phyloP scores from a whole-genome alignment of 192 early-diverging fungal species.

The Podila epicladia region DNA sequence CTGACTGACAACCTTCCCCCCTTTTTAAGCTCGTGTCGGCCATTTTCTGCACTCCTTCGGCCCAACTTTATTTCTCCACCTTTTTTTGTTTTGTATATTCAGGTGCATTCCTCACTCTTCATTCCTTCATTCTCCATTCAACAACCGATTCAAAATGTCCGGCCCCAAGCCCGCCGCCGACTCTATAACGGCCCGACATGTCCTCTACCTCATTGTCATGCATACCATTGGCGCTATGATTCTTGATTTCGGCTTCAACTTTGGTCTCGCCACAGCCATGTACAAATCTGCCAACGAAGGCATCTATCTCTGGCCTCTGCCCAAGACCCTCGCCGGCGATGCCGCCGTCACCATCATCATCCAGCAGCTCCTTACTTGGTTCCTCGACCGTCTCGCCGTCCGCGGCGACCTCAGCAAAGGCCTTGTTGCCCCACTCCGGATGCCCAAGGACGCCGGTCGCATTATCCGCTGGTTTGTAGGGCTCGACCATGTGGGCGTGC shows the following conservation, averaged over 20 bases:
- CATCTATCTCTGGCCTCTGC: slow-evolving; percentile 18
- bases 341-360: slow-evolving; percentile 24
- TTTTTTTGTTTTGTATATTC: too few relatives aligned
- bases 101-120: too few relatives aligned
- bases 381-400: slow-evolving; percentile 27
- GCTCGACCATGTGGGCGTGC: not conserved
- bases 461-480: slow-evolving; percentile 24
- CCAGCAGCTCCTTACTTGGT: slow-evolving; percentile 19
- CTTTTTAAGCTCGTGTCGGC: too few relatives aligned
- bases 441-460: slow-evolving; percentile 13
- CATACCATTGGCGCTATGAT: slow-evolving; percentile 29
- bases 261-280: slow-evolving; percentile 28
- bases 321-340: slow-evolving; percentile 23
- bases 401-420: slow-evolving; percentile 21
- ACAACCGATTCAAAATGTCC: too few relatives aligned
- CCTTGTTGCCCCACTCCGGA: slow-evolving; percentile 14
- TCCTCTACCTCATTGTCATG: slow-evolving; percentile 24
- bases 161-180: slow-evolving; percentile 2
- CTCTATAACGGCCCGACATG: slow-evolving; percentile 20
- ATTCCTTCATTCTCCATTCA: too few relatives aligned
- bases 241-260: slow-evolving; percentile 22
- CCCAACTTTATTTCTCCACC: too few relatives aligned
- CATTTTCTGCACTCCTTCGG: too few relatives aligned
- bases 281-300: slow-evolving; percentile 11
- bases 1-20: too few relatives aligned